Percentiles rank a stretch among this genome's conserved stretches.
Evolutionary conservation across 345 rosid genomes (phyloP).

Genomic region (Toxicodendron radicans): DNA sequence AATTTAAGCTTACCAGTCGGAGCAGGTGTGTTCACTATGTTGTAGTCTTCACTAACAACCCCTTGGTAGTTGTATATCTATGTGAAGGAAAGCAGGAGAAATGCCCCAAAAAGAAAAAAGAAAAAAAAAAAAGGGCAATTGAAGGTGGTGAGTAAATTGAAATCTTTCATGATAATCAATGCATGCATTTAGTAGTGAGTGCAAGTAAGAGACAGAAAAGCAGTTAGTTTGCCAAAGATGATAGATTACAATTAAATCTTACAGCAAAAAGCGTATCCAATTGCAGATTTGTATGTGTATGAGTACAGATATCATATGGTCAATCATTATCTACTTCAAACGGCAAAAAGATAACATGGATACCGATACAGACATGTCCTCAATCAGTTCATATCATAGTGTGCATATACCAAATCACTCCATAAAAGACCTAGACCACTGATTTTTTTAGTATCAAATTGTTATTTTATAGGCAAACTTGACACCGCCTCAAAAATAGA

Average conservation of each 20-base stretch:
- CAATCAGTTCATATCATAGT: neutral
- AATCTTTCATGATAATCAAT: conserved; percentile 11
- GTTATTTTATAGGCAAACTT: conserved; percentile 2
- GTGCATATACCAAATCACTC: neutral
- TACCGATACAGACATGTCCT: neutral
- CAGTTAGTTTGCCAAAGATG: neutral
- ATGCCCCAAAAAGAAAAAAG: neutral
- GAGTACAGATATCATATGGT: neutral
- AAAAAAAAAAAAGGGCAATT: conserved; percentile 8
- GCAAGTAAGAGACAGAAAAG: neutral
- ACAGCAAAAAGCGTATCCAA: too few species aligned
- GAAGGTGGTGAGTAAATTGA: conserved; percentile 16
- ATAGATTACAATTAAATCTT: neutral
- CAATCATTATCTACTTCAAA: neutral
- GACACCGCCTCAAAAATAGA: neutral
- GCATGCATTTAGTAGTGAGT: neutral
- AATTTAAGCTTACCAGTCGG: conserved; percentile 55
- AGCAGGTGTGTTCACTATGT: conserved; percentile 86
- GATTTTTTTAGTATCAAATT: neutral
- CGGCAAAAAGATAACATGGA: neutral
- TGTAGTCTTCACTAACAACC: conserved; percentile 77
- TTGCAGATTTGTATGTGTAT: neutral
- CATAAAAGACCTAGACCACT: neutral
- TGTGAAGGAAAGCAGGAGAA: neutral
- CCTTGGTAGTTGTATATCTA: conserved; percentile 97